Percentiles rank a stretch among this genome's conserved stretches.
These are phyloP conservation scores for Metrosideros polymorpha DNA, from an alignment of 441 rosid genomes.

Conservation along the genomic window DNA sequence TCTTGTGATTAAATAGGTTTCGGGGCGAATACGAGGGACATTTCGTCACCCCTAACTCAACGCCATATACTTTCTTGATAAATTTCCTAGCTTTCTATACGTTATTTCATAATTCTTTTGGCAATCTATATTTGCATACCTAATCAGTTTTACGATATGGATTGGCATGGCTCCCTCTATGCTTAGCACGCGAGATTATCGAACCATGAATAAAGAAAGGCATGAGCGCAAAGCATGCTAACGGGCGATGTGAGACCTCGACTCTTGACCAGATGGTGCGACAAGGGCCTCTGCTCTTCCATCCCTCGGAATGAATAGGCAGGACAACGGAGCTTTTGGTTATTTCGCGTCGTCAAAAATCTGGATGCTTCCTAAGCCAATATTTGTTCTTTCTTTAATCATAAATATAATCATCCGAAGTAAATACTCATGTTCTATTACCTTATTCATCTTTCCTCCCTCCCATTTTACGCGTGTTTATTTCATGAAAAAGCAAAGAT, in stretches of 20 bases:
- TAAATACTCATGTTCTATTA: neutral
- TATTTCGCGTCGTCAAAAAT: neutral
- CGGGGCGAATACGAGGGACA: accelerated
- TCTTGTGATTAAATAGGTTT: neutral
- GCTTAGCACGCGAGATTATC: neutral
- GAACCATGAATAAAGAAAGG: neutral
- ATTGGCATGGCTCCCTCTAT: neutral
- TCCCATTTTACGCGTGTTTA: too few relatives aligned
- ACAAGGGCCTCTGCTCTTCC: neutral
- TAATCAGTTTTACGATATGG: neutral
- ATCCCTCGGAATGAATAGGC: neutral
- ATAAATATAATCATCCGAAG: neutral
- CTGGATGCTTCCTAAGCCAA: neutral
- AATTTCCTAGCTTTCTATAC: too few relatives aligned
- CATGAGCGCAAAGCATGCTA: neutral
- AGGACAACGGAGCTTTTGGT: neutral
- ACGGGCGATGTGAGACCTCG: neutral
- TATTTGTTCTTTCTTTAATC: neutral
- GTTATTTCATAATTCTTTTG: too few relatives aligned
- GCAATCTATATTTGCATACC: neutral
- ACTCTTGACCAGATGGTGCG: neutral
- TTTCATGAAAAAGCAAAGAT: too few relatives aligned
- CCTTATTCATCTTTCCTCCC: neutral
- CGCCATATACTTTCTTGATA: neutral
- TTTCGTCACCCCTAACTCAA: neutral